These are phyloP conservation scores for Rutstroemia sydowiana DNA, from an alignment of 2,329 filamentous ascomycete genomes.

Conservation along the genomic window DNA sequence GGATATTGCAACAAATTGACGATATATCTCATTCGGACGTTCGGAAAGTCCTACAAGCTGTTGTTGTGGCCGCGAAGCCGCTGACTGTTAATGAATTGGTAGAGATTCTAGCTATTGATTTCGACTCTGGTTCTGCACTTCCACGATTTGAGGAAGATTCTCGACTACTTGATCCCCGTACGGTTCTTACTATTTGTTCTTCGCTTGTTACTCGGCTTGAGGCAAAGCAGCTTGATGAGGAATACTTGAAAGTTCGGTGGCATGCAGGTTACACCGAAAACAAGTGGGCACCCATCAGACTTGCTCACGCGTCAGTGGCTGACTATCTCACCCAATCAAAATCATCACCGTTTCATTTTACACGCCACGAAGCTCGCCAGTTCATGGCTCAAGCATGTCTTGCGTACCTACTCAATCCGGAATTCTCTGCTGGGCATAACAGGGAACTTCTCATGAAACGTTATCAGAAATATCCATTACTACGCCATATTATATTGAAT, in stretches of 20 bases:
- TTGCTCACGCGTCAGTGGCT: slow-evolving; percentile 21
- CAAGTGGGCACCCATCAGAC: slow-evolving; percentile 6
- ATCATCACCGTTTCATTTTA: slow-evolving; percentile 14
- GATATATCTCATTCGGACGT: slow-evolving; percentile 13
- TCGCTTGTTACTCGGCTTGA: slow-evolving; percentile 13
- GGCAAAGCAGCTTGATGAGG: not conserved
- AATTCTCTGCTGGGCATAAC: slow-evolving; percentile 11
- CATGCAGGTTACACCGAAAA: not conserved
- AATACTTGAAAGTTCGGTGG: not conserved
- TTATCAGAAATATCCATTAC: slow-evolving; percentile 12
- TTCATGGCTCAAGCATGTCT: slow-evolving; percentile 16
- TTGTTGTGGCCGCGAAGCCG: slow-evolving; percentile 19
- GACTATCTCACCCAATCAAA: slow-evolving; percentile 17
- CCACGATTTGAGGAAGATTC: slow-evolving; percentile 29
- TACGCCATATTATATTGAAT: slow-evolving; percentile 11
- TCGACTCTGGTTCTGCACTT: slow-evolving; percentile 10
- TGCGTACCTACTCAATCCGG: slow-evolving; percentile 15
- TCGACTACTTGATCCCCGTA: slow-evolving; percentile 30
- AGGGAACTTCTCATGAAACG: not conserved
- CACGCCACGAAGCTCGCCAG: slow-evolving; percentile 11
- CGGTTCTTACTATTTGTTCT: slow-evolving; percentile 19
- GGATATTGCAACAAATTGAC: slow-evolving; percentile 28
- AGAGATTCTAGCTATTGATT: slow-evolving; percentile 28
- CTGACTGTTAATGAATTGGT: slow-evolving; percentile 24
- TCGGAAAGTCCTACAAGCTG: slow-evolving; percentile 20